Evolutionary conservation across 2,329 filamentous ascomycete genomes (phyloP).

Genomic region (Sporothrix variecibatus): DNA sequence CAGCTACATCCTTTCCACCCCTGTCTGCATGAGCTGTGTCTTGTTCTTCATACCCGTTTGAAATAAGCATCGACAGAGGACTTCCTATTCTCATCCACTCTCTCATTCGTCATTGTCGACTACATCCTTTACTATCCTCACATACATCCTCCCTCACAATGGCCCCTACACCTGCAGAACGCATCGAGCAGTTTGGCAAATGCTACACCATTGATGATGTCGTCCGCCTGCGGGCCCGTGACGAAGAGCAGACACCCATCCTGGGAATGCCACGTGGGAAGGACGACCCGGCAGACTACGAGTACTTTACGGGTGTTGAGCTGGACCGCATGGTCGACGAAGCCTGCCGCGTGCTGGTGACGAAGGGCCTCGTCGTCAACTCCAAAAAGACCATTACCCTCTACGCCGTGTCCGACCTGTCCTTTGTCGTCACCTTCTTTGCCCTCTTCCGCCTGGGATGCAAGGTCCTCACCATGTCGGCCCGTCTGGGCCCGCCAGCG

Average conservation of each 20-base stretch:
- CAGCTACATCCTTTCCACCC: not conserved
- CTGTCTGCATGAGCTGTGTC: not conserved
- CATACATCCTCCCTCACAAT: conserved; percentile 27
- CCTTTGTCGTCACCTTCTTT: conserved; percentile 47
- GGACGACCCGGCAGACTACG: conserved; percentile 40
- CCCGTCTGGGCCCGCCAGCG: conserved; percentile 44
- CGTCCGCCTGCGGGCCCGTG: conserved; percentile 42
- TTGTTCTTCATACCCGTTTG: not conserved
- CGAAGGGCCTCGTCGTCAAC: conserved; percentile 38
- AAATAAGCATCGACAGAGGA: not conserved
- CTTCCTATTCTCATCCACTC: not conserved
- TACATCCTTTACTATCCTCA: not conserved
- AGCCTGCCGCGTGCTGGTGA: conserved; percentile 38
- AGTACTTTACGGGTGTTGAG: conserved; percentile 45
- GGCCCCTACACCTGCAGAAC: conserved; percentile 36
- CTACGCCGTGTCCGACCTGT: conserved; percentile 44
- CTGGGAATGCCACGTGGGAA: conserved; percentile 43
- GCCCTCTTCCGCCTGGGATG: conserved; percentile 49
- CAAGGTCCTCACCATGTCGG: conserved; percentile 46
- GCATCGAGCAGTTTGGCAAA: conserved; percentile 41
- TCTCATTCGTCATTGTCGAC: not conserved
- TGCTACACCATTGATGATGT: conserved; percentile 46
- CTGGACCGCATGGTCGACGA: conserved; percentile 46
- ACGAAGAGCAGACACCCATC: conserved; percentile 44
- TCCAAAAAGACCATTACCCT: conserved; percentile 41